Base-by-base conservation (phyloP, 352 stramenopile genomes). In the Phytophthora niederhauseri region DNA sequence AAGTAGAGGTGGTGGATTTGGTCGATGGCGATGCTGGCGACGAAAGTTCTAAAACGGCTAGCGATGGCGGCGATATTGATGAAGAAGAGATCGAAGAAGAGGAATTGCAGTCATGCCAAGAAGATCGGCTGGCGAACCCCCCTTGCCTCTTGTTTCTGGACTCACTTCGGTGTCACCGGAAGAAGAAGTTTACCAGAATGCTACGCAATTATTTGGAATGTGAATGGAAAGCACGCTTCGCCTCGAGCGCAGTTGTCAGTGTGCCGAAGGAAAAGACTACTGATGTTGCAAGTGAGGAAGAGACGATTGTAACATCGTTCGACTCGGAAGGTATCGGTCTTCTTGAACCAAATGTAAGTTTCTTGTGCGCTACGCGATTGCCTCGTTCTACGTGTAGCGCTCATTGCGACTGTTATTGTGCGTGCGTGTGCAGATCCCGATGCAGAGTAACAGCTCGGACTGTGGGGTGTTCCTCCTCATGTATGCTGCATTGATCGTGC, bases 111-210 rank as follows among this genome's bases (percentile, higher is more conserved):
- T 73, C 66, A n/a, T 79, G 66, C 57, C 58, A 70, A 61, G 38
- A 72, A 45, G 60, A 87, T 20, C 77, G 84, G 6, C 54, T 64
- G 3, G 61, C 80, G 20, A 68, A 84, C 50, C 83, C 85, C 49
- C 80, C 79, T 17, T 97, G 92, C 65, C 77, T 98, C 46, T 80
- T 99, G 8, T 98, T 98, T 75, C 79, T 99, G 48, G 97, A 99
- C 75, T 98, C 95, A 46, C 80, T 99, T 46, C 89, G 87, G n/a
- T 97, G 92, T 63, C 97, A 99, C 69, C 86, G 81, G 55, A 98
- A 98, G 73, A 89, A 92, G 30, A 93, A 85, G 64, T 91, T 98
- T 53, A 80, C 80, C 6, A 82, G 69, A 20, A 86, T 92, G 55
- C 72, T 99, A 26, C 79, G 82, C 8, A 84, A 87, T 52, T 99